Evolutionary conservation across 768 basidiomycete species (phyloP).

Genomic region (Exidia glandulosa): DNA sequence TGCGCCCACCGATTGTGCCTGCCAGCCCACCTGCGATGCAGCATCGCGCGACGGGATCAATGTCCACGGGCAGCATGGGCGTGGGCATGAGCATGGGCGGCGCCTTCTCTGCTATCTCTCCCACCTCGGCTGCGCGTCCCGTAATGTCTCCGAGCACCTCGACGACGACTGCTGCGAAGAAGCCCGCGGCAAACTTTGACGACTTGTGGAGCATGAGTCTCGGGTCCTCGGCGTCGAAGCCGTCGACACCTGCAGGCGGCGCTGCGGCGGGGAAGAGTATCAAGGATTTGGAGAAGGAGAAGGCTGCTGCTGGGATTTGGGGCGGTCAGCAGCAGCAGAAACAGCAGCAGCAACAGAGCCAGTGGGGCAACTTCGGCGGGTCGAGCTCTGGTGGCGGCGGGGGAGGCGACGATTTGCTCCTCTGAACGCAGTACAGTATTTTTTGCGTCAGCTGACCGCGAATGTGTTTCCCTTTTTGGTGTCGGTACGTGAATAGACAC

Average conservation of each 20-base stretch:
- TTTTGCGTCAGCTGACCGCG: too few species aligned
- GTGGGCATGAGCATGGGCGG: too few species aligned
- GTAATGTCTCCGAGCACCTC: slow-evolving; percentile 18
- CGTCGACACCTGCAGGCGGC: slow-evolving; percentile 14
- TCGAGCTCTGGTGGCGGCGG: slow-evolving; percentile 16
- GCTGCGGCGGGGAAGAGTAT: slow-evolving; percentile 54
- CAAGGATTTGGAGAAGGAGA: slow-evolving; percentile 82
- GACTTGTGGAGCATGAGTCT: slow-evolving; percentile 83
- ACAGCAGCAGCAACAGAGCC: slow-evolving; percentile 8
- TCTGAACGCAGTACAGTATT: too few species aligned
- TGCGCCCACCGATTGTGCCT: slow-evolving; percentile 11
- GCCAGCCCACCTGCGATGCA: slow-evolving; percentile 3
- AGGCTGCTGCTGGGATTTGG: slow-evolving; percentile 74
- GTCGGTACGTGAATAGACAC: too few species aligned
- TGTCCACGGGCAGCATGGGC: background rate
- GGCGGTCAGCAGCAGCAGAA: slow-evolving; percentile 25
- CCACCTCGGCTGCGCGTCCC: background rate
- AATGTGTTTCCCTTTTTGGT: too few species aligned
- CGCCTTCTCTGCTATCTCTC: too few species aligned
- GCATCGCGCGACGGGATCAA: slow-evolving; percentile 7
- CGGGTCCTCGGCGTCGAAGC: slow-evolving; percentile 32
- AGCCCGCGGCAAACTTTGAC: slow-evolving; percentile 63
- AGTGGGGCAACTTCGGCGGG: slow-evolving; percentile 10
- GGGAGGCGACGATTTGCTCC: slow-evolving; percentile 30
- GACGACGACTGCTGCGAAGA: slow-evolving; percentile 23